Conservation (phyloP, 768 basidiomycete species). For the Pisolithus albus region DNA sequence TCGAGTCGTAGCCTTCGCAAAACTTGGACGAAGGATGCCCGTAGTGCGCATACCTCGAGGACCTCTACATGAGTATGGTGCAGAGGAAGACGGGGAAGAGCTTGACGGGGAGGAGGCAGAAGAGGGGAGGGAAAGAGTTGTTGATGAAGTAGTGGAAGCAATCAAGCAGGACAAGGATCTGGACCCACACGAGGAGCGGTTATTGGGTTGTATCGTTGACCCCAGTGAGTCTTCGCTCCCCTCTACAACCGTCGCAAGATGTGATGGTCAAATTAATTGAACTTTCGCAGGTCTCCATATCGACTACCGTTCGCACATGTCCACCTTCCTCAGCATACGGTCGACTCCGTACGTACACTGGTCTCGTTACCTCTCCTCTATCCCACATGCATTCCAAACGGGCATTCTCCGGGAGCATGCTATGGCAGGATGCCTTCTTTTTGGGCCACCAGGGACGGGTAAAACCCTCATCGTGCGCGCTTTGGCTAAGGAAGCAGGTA, state of each 20-base stretch:
- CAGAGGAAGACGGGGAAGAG: slow-evolving; percentile 25
- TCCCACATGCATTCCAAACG: slow-evolving; percentile 78
- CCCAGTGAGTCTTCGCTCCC: slow-evolving; percentile 41
- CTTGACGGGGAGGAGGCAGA: slow-evolving; percentile 30
- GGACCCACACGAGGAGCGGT: slow-evolving; percentile 71
- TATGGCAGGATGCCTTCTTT: slow-evolving; percentile 86
- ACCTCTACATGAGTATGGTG: slow-evolving; percentile 27
- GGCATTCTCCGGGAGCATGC: slow-evolving; percentile 89
- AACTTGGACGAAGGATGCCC: slow-evolving; percentile 52
- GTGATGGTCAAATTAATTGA: slow-evolving; percentile 5
- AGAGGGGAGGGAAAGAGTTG: slow-evolving; percentile 7
- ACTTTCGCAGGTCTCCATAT: slow-evolving; percentile 50
- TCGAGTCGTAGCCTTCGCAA: slow-evolving; percentile 47
- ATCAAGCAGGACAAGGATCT: slow-evolving; percentile 71
- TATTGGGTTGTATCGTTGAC: slow-evolving; percentile 85
- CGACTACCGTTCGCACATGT: slow-evolving; percentile 84
- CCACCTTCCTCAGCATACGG: slow-evolving; percentile 80
- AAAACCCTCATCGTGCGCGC: slow-evolving; percentile 88
- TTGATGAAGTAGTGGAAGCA: slow-evolving; percentile 71
- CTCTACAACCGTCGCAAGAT: not conserved
- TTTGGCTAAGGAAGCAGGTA: slow-evolving; percentile 88
- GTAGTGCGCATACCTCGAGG: slow-evolving; percentile 29
- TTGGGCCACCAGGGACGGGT: slow-evolving; percentile 91
- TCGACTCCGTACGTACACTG: slow-evolving; percentile 87
- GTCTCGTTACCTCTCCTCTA: slow-evolving; percentile 85